Evolutionary conservation across 306 rosid species (phyloP).

Genomic region (Malus domestica): ASM211411v1 NC_041804.1:5388501-5389000

Average conservation of each 20-base stretch:
- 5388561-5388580: neutral
- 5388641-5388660: neutral
- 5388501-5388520: conserved; percentile 14
- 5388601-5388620: neutral
- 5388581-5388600: neutral
- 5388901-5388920: neutral
- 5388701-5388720: conserved; percentile 27
- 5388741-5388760: conserved; percentile 24
- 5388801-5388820: conserved; percentile 20
- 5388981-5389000: no score
- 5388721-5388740: conserved; percentile 27
- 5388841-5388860: conserved; percentile 13
- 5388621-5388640: neutral
- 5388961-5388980: neutral
- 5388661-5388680: neutral
- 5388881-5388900: neutral
- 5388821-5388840: conserved; percentile 29
- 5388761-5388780: conserved; percentile 39
- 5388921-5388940: neutral
- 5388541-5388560: neutral
- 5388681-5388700: conserved; percentile 16
- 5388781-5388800: conserved; percentile 32
- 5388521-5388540: neutral
- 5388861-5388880: neutral
- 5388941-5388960: neutral